A percentile compares a stretch with the other conserved stretches of the same genome.
These are phyloP conservation scores for Lyophyllum semitale DNA, from an alignment of 768 basidiomycete genomes.

Conservation along the genomic window DNA sequence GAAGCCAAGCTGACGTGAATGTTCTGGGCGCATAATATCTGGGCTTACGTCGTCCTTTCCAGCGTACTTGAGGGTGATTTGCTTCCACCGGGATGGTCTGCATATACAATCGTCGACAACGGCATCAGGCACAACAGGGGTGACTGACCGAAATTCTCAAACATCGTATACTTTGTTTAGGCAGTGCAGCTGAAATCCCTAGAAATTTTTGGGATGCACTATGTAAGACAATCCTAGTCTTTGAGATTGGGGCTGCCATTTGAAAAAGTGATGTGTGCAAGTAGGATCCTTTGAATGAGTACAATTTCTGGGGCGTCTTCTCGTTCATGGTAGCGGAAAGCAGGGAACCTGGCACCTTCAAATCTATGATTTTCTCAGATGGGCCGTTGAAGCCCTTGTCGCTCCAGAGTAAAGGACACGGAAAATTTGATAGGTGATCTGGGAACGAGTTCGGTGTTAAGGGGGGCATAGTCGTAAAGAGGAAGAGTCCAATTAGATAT, in stretches of 20 bases:
- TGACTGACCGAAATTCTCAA: constrained; percentile 68
- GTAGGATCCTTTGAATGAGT: neutral
- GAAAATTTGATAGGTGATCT: neutral
- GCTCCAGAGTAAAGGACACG: constrained; percentile 1
- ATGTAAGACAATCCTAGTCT: constrained; percentile 87
- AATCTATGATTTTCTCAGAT: neutral
- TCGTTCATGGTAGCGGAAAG: constrained; percentile 4
- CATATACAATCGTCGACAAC: neutral
- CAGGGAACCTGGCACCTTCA: neutral
- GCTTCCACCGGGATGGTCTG: constrained; percentile 76
- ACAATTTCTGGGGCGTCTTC: constrained; percentile 2
- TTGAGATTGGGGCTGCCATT: constrained; percentile 5
- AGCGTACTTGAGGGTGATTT: constrained; percentile 85
- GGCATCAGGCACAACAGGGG: neutral
- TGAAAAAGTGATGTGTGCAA: neutral
- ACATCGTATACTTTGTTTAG: constrained; percentile 75
- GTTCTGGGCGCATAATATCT: constrained; percentile 5
- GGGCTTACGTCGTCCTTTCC: constrained; percentile 79
- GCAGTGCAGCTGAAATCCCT: too few species aligned
- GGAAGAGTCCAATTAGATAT: neutral
- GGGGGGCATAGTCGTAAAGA: neutral
- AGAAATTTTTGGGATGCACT: constrained; percentile 39
- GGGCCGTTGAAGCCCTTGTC: neutral
- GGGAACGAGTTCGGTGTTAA: constrained; percentile 4
- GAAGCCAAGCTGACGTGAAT: constrained; percentile 5